Base-by-base conservation (phyloP, 371 early-diverging fungal species). In the Dichotomocladium elegans region DNA sequence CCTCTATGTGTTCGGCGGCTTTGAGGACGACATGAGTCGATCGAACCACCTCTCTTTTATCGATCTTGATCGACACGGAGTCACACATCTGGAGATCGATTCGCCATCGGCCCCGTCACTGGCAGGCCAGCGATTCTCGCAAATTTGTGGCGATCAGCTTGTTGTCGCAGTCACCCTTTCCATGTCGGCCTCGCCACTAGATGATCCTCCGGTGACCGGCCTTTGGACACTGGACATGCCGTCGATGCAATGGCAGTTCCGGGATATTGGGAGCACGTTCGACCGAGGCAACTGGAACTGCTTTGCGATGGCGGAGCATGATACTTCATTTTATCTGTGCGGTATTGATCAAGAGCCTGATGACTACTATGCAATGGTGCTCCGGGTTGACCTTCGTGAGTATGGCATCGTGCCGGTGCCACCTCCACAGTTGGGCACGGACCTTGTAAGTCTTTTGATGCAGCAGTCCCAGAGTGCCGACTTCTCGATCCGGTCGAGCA, bases 1-100 rank as follows among this genome's bases (percentile, higher is more conserved):
- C 17, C 64, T 89, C 9, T 85, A 81, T 58, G 55, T 85, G 4
- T 89, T 80, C 58, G 87, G 87, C 25, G 90, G 88, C 0, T 64
- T 85, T 22, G 69, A 75, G 35, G 79, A 82, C 41, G 81, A 82
- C 31, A 76, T 85, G 81, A 83, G 85, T 21, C 68, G 83, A 30
- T 79, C 82, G 12, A 79, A 71, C 17, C 72, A 76, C 26, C 60
- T 87, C 10, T 71, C 83, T 0, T 78, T 81, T 44, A 73, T 88
- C 49, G 81, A 87, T 51, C 58, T 82, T 7, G 69, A 70, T 25
- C 28, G 58, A 22, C 68, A 60, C 25, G 43, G 61, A 29, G 67
- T 74, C 35, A 79, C 83, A 10, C 72, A 77, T 40, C 43, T 87
- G 14, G 76, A 72, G 12, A 77, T 83, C 17, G 65, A 69, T 2